Percentiles rank a stretch among this genome's conserved stretches.
phyloP scores from a whole-genome alignment of 1,139 yeast species.

The Taphrina deformans region DNA sequence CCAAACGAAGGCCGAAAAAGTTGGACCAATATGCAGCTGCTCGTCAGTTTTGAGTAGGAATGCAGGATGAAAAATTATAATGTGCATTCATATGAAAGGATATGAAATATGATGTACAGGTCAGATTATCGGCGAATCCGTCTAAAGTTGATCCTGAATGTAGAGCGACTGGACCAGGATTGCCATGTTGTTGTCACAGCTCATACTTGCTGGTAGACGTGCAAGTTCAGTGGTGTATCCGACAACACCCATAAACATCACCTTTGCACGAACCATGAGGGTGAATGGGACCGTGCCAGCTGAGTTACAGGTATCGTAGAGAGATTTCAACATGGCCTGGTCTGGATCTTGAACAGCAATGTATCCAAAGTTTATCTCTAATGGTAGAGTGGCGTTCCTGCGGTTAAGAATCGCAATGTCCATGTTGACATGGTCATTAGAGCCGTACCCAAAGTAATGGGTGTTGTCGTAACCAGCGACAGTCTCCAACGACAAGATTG shows the following conservation, averaged over 20 bases:
- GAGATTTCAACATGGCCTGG: not conserved
- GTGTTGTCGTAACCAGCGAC: not conserved
- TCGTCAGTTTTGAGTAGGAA: not conserved
- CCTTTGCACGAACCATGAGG: constrained; percentile 2
- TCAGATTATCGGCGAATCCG: too few species aligned
- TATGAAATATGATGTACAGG: too few species aligned
- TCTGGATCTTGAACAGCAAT: not conserved
- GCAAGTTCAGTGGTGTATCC: not conserved
- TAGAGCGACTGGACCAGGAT: not conserved
- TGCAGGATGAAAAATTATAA: too few species aligned
- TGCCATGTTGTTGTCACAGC: constrained; percentile 6
- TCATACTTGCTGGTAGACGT: constrained; percentile 2
- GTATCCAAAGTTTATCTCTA: constrained; percentile 3
- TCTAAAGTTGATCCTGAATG: not conserved
- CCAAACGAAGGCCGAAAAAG: not conserved
- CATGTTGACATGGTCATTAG: not conserved
- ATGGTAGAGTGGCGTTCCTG: not conserved
- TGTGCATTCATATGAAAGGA: too few species aligned
- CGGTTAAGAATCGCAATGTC: not conserved
- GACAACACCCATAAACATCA: not conserved
- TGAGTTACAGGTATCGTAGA: not conserved
- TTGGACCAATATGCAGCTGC: not conserved
- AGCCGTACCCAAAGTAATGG: constrained; percentile 1
- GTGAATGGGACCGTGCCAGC: not conserved
- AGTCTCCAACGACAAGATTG: not conserved